phyloP scores from a whole-genome alignment of 2,329 filamentous ascomycete genomes.

The Hypoxylon sp. region DNA sequence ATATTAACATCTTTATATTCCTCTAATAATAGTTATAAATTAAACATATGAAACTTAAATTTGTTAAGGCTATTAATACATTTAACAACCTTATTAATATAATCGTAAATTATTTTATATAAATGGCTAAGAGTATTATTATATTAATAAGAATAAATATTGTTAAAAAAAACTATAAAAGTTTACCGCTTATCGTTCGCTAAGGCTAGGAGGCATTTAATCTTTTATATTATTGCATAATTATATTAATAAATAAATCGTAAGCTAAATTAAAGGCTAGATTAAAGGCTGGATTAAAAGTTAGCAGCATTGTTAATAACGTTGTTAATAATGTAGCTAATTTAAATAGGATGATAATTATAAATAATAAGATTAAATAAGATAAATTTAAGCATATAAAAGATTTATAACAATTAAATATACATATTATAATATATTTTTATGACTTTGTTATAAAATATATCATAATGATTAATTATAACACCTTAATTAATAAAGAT shows the following conservation, averaged over 20 bases:
- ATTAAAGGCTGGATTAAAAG: not conserved
- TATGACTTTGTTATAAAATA: not conserved
- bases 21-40: not conserved
- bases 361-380: not conserved
- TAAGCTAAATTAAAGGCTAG: not conserved
- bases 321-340: not conserved
- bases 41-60: conserved; percentile 1
- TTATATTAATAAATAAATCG: not conserved
- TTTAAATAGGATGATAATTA: not conserved
- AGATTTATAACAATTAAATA: not conserved
- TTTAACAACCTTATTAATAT: too few species aligned
- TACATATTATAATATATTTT: conserved; percentile 3
- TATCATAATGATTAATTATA: not conserved
- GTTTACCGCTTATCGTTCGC: not conserved
- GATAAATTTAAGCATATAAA: not conserved
- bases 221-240: not conserved
- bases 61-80: not conserved
- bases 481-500: conserved; percentile 1
- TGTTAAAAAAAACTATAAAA: not conserved
- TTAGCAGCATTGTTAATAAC: not conserved
- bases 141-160: not conserved
- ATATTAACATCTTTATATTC: not conserved
- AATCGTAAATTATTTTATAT: not conserved
- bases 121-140: not conserved
- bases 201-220: not conserved